A percentile compares a stretch with the other conserved stretches of the same genome.
Conservation (phyloP, 2,329 filamentous ascomycete genomes). For the Alternaria gaisen region DNA sequence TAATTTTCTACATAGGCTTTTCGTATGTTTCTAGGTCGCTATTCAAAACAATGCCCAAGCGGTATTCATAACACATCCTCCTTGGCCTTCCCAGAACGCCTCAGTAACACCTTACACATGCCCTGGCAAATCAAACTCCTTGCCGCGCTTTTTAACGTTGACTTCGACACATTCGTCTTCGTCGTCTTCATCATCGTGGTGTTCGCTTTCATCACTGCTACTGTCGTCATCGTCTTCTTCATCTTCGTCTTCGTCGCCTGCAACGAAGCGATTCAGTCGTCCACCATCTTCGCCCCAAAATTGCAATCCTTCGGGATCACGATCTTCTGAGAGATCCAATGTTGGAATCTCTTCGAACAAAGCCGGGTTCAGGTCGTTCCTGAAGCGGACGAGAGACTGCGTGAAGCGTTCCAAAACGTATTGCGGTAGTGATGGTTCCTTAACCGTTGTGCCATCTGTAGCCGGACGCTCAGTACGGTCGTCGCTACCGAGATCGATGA, state of each 20-base stretch:
- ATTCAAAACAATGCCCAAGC: background rate
- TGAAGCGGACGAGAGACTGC: constrained; percentile 55
- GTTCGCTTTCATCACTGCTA: constrained; percentile 47
- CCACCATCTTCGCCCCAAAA: constrained; percentile 47
- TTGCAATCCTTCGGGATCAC: constrained; percentile 41
- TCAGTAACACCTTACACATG: constrained; percentile 39
- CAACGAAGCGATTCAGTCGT: constrained; percentile 32
- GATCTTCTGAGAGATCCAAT: constrained; percentile 39
- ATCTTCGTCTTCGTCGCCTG: constrained; percentile 38
- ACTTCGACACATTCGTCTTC: constrained; percentile 39
- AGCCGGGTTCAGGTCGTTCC: constrained; percentile 54
- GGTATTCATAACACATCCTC: background rate
- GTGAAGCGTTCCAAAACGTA: constrained; percentile 58
- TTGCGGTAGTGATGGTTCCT: constrained; percentile 53
- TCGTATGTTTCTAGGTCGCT: background rate
- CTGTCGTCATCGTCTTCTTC: constrained; percentile 44
- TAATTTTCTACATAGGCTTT: constrained; percentile 4
- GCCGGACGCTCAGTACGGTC: constrained; percentile 47
- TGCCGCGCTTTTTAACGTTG: constrained; percentile 30
- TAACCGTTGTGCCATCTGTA: constrained; percentile 47
- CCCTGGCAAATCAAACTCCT: constrained; percentile 48
- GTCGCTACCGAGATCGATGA: constrained; percentile 49
- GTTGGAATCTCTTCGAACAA: constrained; percentile 46
- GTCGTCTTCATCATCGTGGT: constrained; percentile 44
- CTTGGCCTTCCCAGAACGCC: constrained; percentile 21